These are phyloP conservation scores for Microstegium vimineum DNA, from an alignment of 176 grass and related monocot species.

Conservation along the genomic window DNA sequence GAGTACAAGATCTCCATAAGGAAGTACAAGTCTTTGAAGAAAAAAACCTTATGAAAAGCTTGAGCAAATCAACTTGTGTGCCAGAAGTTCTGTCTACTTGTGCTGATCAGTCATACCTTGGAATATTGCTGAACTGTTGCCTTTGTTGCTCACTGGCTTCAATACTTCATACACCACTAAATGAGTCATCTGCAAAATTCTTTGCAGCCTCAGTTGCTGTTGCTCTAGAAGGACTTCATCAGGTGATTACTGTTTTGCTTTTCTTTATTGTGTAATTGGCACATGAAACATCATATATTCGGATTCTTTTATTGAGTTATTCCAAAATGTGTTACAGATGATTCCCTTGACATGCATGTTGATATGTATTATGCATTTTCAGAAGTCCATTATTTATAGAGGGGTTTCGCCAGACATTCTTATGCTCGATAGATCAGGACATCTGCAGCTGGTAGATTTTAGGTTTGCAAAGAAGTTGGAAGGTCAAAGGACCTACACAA, in stretches of 20 bases:
- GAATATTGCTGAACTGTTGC: slow-evolving; percentile 79
- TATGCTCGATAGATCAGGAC: slow-evolving; percentile 75
- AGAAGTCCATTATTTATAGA: slow-evolving; percentile 92
- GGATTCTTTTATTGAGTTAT: slow-evolving; percentile 6
- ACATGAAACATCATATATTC: background rate
- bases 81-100: slow-evolving; percentile 79
- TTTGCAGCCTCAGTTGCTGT: slow-evolving; percentile 79
- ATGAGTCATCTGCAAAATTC: slow-evolving; percentile 60
- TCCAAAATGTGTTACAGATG: background rate
- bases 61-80: slow-evolving; percentile 55
- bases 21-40: slow-evolving; percentile 69
- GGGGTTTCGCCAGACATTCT: slow-evolving; percentile 83
- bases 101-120: slow-evolving; percentile 66
- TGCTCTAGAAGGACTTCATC: slow-evolving; percentile 83
- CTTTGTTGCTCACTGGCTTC: slow-evolving; percentile 82
- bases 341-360: slow-evolving; percentile 12
- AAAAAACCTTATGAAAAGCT: slow-evolving; percentile 67
- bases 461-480: slow-evolving; percentile 91
- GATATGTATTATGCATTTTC: slow-evolving; percentile 43
- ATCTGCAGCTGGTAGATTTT: slow-evolving; percentile 87
- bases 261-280: background rate
- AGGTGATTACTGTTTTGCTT: slow-evolving; percentile 38
- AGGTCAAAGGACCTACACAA: slow-evolving; percentile 81
- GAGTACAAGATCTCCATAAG: slow-evolving; percentile 82
- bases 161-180: slow-evolving; percentile 67